A percentile compares a stretch with the other conserved stretches of the same genome.
phyloP scores from a whole-genome alignment of 2,329 filamentous ascomycete species.

The Penicillium sp. region DNA sequence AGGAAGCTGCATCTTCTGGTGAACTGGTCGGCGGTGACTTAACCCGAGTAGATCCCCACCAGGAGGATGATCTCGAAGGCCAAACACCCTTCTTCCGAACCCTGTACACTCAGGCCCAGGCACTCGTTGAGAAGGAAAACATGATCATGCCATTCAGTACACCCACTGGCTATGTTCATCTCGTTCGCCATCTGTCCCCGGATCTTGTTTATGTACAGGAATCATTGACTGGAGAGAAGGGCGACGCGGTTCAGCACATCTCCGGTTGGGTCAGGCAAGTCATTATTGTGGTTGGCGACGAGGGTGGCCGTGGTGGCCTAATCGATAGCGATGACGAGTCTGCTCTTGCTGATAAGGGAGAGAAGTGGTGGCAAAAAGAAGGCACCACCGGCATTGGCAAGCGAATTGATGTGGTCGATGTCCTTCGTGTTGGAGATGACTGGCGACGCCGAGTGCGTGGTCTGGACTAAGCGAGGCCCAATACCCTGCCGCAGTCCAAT shows the following conservation, averaged over 20 bases:
- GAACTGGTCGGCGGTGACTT: slow-evolving; percentile 54
- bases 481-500: slow-evolving; percentile 2
- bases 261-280: slow-evolving; percentile 62
- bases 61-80: slow-evolving; percentile 49
- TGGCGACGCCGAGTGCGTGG: slow-evolving; percentile 79
- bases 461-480: slow-evolving; percentile 42
- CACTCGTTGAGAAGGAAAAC: slow-evolving; percentile 77
- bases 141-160: slow-evolving; percentile 90
- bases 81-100: slow-evolving; percentile 69
- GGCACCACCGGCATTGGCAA: slow-evolving; percentile 83
- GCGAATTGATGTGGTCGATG: slow-evolving; percentile 85
- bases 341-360: slow-evolving; percentile 36
- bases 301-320: slow-evolving; percentile 67
- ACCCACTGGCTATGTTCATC: slow-evolving; percentile 77
- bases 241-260: slow-evolving; percentile 69
- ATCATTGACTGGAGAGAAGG: slow-evolving; percentile 73
- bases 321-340: slow-evolving; percentile 72
- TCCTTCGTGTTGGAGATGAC: slow-evolving; percentile 77
- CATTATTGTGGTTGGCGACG: slow-evolving; percentile 59
- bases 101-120: slow-evolving; percentile 75
- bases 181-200: slow-evolving; percentile 80
- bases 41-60: slow-evolving; percentile 47
- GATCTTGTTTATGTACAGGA: slow-evolving; percentile 88
- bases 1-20: slow-evolving; percentile 56
- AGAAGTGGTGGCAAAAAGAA: slow-evolving; percentile 64